Conservation (phyloP, 108 stramenopile genomes). For the Poteriospumella lacustris region DNA sequence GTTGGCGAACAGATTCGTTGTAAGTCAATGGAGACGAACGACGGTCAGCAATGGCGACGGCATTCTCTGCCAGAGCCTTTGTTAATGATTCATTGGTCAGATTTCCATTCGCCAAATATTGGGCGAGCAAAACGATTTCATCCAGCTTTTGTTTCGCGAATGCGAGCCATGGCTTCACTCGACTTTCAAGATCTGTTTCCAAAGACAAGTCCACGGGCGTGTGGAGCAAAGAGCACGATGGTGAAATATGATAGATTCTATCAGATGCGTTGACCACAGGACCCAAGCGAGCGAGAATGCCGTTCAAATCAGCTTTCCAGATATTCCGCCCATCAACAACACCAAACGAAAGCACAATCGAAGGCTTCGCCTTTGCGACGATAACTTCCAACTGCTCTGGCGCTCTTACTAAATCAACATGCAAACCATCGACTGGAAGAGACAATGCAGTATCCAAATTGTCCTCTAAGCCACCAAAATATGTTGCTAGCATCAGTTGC, state of each 20-base stretch:
- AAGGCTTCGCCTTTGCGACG: constrained; percentile 41
- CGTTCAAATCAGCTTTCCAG: constrained; percentile 50
- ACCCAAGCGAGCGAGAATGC: constrained; percentile 17
- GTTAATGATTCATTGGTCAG: no score
- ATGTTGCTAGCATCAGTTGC: constrained; percentile 3
- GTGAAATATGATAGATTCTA: constrained; percentile 38
- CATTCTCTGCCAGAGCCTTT: no score
- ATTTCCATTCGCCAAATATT: constrained; percentile 13
- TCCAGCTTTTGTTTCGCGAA: constrained; percentile 60
- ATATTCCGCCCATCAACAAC: constrained; percentile 56
- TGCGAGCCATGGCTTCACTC: constrained; percentile 46
- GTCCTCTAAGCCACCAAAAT: constrained; percentile 33
- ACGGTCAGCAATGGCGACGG: no score
- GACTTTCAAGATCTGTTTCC: constrained; percentile 41
- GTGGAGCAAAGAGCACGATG: constrained; percentile 52
- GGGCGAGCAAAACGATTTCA: constrained; percentile 46
- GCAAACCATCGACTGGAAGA: constrained; percentile 39
- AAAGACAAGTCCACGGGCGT: constrained; percentile 49
- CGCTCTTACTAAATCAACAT: constrained; percentile 53
- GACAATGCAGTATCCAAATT: constrained; percentile 30
- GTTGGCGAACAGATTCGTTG: constrained; percentile 15
- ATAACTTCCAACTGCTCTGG: constrained; percentile 51
- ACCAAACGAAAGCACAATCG: constrained; percentile 54
- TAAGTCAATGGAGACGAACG: no score
- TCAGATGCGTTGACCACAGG: constrained; percentile 16